Evolutionary conservation across 192 early-diverging fungal genomes (phyloP), one percentile per base, ranked within the genome.

Genomic region (Backusella westeae): DNA sequence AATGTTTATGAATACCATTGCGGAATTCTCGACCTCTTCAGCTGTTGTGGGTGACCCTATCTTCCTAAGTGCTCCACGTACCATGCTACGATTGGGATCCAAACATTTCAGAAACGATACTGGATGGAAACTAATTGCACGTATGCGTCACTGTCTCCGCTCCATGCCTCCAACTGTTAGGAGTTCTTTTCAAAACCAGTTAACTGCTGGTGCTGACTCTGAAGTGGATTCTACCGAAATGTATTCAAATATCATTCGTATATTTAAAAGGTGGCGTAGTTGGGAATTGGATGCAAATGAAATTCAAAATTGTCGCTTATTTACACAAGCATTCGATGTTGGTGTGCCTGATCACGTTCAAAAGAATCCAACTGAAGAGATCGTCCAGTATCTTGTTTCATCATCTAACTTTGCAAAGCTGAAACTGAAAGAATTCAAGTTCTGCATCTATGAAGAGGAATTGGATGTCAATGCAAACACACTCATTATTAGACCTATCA

Each of bases 111-210:
- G 93, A 69, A 84, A 82, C 29, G 92, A 95, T 75, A 85, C 84
- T 49, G 91, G 91, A 32, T 95, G 94, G 94, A 95, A 93, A 74
- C 70, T 95, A 10, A 67, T 95, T 6, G 82, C 82, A 17, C 89
- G 91, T 72, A 82, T 94, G 68, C 77, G 93, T 21, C 88, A 91
- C 77, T 90, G 88, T 73, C 80, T 87, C 38, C 76, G 84, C 9
- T 63, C 69, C 19, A 88, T 90, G 85, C 80, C 84, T 32, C 14
- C 41, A 17, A 39, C 77, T 17, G 70, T 71, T 9, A 69, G 76
- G 21, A 74, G 81, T n/a, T 70, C 72, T 56, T 69, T 91, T 7
- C 85, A 88, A 46, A 76, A 78, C 12, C 72, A 59, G 6, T 67
- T 89, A 17, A 88, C 85, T 15, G 78, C 81, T 34, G 84, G 81